phyloP scores from a whole-genome alignment of 768 basidiomycete genomes.

The Podaxis sp. region DNA sequence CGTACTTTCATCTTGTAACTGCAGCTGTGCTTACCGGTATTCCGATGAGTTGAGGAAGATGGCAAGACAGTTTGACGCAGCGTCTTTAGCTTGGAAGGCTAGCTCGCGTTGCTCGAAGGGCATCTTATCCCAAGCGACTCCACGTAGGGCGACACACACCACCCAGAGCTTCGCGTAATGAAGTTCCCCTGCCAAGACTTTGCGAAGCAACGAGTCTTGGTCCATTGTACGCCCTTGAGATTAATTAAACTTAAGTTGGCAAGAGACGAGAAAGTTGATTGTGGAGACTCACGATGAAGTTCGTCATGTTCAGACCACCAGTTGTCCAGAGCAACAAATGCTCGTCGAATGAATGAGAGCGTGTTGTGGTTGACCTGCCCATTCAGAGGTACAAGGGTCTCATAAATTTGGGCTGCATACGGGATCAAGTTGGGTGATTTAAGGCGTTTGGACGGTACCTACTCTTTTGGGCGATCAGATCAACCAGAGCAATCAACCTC shows the following conservation, averaged over 20 bases:
- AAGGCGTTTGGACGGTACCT: constrained; percentile 17
- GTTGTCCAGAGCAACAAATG: constrained; percentile 80
- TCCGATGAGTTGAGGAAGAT: constrained; percentile 80
- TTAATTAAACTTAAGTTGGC: constrained; percentile 7
- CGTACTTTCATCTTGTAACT: background rate
- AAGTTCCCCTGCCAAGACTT: constrained; percentile 83
- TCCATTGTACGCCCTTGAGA: constrained; percentile 70
- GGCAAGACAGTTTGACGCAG: constrained; percentile 79
- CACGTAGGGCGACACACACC: constrained; percentile 87
- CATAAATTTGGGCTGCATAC: constrained; percentile 81
- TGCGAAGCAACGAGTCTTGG: constrained; percentile 79
- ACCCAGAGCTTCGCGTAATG: constrained; percentile 95
- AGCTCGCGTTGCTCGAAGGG: constrained; percentile 92
- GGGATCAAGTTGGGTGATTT: background rate
- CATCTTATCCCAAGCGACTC: constrained; percentile 95
- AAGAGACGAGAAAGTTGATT: background rate
- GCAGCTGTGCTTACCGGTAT: constrained; percentile 53
- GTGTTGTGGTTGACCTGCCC: constrained; percentile 85
- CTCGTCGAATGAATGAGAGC: constrained; percentile 81
- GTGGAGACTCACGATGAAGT: constrained; percentile 57
- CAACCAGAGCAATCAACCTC: constrained; percentile 80
- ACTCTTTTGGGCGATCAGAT: constrained; percentile 92
- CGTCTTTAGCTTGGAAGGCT: constrained; percentile 93
- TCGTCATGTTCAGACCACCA: constrained; percentile 91
- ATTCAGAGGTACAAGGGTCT: constrained; percentile 80